Evolutionary conservation across 352 stramenopile genomes (phyloP), one percentile per base, ranked within the genome.

Genomic region (Phytopythium aichiense): DNA sequence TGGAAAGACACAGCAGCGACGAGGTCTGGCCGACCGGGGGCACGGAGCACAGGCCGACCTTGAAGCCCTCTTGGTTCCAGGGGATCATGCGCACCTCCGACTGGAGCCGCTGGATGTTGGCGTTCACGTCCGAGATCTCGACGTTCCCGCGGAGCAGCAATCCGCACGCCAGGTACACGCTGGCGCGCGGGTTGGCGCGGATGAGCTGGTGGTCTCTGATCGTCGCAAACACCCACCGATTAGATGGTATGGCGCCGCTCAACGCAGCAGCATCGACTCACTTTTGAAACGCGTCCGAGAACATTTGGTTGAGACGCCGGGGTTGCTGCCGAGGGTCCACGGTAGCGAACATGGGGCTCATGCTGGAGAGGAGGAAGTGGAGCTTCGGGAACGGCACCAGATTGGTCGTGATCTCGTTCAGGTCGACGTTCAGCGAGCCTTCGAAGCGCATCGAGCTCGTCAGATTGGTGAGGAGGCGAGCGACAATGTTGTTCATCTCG

Each of bases 391-490:
- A 99, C 37, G 97, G 97, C 43, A 99, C 97, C 72, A 99, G 85
- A 81, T 99, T 99, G 64, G 96, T 99, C 73, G 98, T 97, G 84
- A 99, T 99, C 80, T 99, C 96, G 64, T 97, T 99, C 58, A 99
- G 81, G 87, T 99, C 97, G 51, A 99, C 96, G 74, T 99, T 99
- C 51, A 99, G 74, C 31, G 94, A 95, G 54, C 97, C 97, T 75
- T 99, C 93, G 74, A 99, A 99, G 65, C 97, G 95, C 72, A 99
- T 97, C 12, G 94, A 99, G 57, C 96, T 98, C n/a, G 98, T 99
- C 56, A 99, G 73, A n/a, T 97, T 98, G 33, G 92, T 99, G 64
- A 99, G 91, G 16, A 99, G 81, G 58, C 98, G 90, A 18, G 97
- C 97, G 64, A 99, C 97, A 42, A 99, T 92, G 60, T 97, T 87